Conservation (phyloP, 441 rosid genomes). For the Aquilaria agallochum region DNA sequence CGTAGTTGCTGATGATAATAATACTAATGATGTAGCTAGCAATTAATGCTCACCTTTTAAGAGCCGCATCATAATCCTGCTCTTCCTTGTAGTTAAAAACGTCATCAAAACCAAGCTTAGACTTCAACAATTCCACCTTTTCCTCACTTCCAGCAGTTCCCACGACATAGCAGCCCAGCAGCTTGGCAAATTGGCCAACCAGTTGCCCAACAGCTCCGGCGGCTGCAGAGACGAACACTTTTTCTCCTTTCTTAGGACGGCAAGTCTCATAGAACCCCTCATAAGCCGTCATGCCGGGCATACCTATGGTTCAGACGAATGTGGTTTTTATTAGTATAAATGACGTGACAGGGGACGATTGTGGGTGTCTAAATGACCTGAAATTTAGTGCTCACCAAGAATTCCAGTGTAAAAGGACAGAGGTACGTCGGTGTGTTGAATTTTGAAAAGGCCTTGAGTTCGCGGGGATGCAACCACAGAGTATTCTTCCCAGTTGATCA, state of each 20-base stretch:
- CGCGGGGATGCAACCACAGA: slow-evolving; percentile 16
- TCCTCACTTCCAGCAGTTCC: slow-evolving; percentile 46
- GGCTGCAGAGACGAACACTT: slow-evolving; percentile 39
- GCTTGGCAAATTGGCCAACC: slow-evolving; percentile 47
- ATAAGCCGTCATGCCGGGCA: slow-evolving; percentile 45
- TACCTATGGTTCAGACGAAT: slow-evolving; percentile 16
- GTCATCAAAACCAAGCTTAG: slow-evolving; percentile 34
- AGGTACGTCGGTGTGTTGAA: slow-evolving; percentile 31
- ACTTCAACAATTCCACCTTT: slow-evolving; percentile 40
- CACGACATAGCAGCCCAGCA: slow-evolving; percentile 41
- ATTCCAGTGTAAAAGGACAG: slow-evolving; percentile 32
- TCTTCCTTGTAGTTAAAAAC: slow-evolving; percentile 46
- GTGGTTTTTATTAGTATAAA: no score
- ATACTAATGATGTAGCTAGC: no score
- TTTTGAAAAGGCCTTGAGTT: slow-evolving; percentile 24
- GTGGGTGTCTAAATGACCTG: no score
- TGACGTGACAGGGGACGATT: no score
- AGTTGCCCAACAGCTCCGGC: slow-evolving; percentile 47
- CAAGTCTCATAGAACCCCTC: slow-evolving; percentile 37
- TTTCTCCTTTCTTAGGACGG: slow-evolving; percentile 41
- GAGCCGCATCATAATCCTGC: slow-evolving; percentile 22
- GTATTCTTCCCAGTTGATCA: slow-evolving; percentile 38
- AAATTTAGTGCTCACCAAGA: slow-evolving; percentile 15
- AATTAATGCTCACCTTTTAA: slow-evolving; percentile 28
- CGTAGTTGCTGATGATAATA: no score